Evolutionary conservation across 2,329 filamentous ascomycete genomes (phyloP), one percentile per base, ranked within the genome.

Genomic region (Seiridium cupressi): DNA sequence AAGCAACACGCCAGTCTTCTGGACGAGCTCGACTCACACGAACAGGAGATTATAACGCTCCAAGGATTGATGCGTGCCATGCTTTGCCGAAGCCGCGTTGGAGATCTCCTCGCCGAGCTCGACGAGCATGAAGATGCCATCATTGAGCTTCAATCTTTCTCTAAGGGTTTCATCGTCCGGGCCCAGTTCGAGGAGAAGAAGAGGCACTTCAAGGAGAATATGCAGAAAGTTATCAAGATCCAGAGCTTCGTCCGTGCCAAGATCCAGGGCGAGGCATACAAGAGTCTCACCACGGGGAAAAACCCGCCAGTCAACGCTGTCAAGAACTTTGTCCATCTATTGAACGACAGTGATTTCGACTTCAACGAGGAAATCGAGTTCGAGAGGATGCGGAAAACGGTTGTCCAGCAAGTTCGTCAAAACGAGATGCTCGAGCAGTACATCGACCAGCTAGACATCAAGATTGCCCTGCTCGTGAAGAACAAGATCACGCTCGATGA

Each of bases 401-500:
- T 99, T 13, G 93, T 99, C 5, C 93, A 98, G 72, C 93, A 98
- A 72, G 95, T 99, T 8, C 89, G 94, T 53, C 93, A 97, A 68
- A 99, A 99, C 70, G 95, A 99, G 77, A 89, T 96, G 80, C 87
- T 96, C 44, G 95, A 99, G 76, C 93, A 97, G 73, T 99, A 99
- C 71, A 97, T 99, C 66, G 93, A 97, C 69, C 95, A 99, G 73
- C 85, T 99, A 42, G 96, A 99, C 72, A 97, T 99, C 81, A 99
- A 99, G 79, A 99, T 99, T 73, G 95, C 95, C 1, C 84, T 99
- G 3, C 83, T 99, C 18, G 95, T 99, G 69, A 98, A 98, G 83
- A 99, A 99, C 84, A 99, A 99, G 77, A 99, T 99, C 70, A 98
- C 95, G 0, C 83, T 99, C 3, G 95, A 99, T 71, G 96, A 99